Evolutionary conservation across 2,329 filamentous ascomycete genomes (phyloP).

Genomic region (Aspergillus ruber): DNA sequence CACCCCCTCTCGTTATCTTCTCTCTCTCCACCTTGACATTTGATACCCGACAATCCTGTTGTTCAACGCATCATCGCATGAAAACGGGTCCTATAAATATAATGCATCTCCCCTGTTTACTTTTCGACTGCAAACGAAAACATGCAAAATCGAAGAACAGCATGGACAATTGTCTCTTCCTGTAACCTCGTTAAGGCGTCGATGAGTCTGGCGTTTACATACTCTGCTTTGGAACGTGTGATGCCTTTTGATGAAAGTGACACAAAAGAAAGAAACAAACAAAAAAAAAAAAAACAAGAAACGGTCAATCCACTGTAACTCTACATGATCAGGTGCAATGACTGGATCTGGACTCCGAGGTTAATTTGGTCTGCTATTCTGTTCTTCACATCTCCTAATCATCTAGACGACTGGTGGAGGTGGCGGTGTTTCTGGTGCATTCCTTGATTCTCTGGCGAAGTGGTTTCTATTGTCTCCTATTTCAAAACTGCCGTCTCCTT

Average conservation of each 20-base stretch:
- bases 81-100: background rate
- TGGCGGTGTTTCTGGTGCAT: conserved; percentile 34
- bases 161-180: background rate
- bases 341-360: conserved; percentile 23
- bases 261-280: conserved; percentile 13
- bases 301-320: background rate
- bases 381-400: conserved; percentile 25
- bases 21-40: conserved; percentile 24
- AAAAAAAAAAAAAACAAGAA: conserved; percentile 14
- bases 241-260: conserved; percentile 5
- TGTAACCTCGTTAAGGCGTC: background rate
- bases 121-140: background rate
- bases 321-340: conserved; percentile 14
- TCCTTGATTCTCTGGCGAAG: conserved; percentile 28
- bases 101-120: background rate
- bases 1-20: conserved; percentile 1
- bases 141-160: background rate
- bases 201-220: background rate
- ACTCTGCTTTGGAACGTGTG: background rate
- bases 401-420: conserved; percentile 29
- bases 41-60: conserved; percentile 32
- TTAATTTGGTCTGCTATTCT: conserved; percentile 19
- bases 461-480: conserved; percentile 21
- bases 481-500: background rate
- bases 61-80: conserved; percentile 6